Conservation (phyloP, 1,284 basidiomycete genomes). For the Inonotus hispidus region DNA sequence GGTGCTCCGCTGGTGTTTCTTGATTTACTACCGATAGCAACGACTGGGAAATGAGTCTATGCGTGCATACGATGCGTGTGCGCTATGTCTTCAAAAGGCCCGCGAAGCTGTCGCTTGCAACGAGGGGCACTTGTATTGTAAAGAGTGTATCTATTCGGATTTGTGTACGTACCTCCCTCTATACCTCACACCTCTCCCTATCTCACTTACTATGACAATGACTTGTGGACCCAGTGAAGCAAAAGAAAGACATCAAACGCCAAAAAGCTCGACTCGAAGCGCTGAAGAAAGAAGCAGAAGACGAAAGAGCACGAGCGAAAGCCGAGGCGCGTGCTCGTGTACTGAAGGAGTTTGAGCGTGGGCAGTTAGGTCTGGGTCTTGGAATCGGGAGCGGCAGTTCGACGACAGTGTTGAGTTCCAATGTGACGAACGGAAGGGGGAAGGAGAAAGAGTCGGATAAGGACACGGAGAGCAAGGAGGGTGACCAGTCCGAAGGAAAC, state of each 20-base stretch:
- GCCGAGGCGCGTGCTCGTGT: constrained; percentile 81
- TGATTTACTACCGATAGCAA: too few species aligned
- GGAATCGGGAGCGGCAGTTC: constrained; percentile 26
- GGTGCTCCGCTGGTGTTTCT: too few species aligned
- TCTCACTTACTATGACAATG: not conserved
- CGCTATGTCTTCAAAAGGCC: constrained; percentile 77
- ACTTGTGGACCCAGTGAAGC: constrained; percentile 48
- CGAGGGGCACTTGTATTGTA: constrained; percentile 87
- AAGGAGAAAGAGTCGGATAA: not conserved
- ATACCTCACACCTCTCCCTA: too few species aligned
- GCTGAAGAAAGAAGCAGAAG: constrained; percentile 70
- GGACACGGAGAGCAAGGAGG: not conserved
- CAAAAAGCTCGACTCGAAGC: constrained; percentile 74
- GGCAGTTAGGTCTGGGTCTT: constrained; percentile 58
- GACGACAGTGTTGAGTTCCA: constrained; percentile 33
- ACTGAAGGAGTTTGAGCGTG: constrained; percentile 79
- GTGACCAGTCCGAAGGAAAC: not conserved
- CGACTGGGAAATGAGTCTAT: constrained; percentile 87
- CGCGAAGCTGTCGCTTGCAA: constrained; percentile 77
- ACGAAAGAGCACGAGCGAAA: constrained; percentile 59
- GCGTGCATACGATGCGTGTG: constrained; percentile 82
- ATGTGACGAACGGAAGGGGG: constrained; percentile 20
- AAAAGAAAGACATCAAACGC: constrained; percentile 84
- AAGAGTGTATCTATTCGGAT: constrained; percentile 79
- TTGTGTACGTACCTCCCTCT: constrained; percentile 45